Evolutionary conservation across 2,329 filamentous ascomycete genomes (phyloP).

Genomic region (Ceratocystis colombiana): DNA sequence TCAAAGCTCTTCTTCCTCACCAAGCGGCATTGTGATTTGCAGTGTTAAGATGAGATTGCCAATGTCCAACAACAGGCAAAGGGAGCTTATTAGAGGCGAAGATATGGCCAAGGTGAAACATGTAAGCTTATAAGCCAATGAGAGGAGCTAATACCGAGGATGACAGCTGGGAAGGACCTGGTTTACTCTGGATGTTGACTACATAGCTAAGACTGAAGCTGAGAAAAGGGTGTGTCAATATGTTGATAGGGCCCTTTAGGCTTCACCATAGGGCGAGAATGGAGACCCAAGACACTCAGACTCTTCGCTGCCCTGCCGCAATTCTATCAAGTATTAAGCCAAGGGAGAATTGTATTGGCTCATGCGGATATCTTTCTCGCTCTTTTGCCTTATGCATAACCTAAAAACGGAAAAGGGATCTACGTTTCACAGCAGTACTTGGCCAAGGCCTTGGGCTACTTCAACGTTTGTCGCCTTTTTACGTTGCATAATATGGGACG

Average conservation of each 20-base stretch:
- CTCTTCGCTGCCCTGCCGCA: neutral
- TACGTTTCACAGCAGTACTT: neutral
- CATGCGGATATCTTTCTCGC: neutral
- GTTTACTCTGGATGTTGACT: neutral
- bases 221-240: neutral
- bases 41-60: conserved; percentile 4
- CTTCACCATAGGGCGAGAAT: neutral
- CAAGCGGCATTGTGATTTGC: conserved; percentile 8
- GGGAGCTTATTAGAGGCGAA: neutral
- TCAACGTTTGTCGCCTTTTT: neutral
- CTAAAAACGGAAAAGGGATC: neutral
- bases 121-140: neutral
- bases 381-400: neutral
- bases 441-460: neutral
- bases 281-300: neutral
- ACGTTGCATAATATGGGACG: neutral
- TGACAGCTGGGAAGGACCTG: conserved; percentile 7
- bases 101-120: neutral
- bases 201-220: conserved; percentile 3
- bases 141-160: neutral
- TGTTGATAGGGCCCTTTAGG: neutral
- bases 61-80: neutral
- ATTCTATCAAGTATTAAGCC: neutral
- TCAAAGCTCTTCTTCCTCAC: neutral
- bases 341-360: neutral